Evolutionary conservation across 495 filamentous ascomycete species (phyloP).

Genomic region (Monascus purpureus): DNA sequence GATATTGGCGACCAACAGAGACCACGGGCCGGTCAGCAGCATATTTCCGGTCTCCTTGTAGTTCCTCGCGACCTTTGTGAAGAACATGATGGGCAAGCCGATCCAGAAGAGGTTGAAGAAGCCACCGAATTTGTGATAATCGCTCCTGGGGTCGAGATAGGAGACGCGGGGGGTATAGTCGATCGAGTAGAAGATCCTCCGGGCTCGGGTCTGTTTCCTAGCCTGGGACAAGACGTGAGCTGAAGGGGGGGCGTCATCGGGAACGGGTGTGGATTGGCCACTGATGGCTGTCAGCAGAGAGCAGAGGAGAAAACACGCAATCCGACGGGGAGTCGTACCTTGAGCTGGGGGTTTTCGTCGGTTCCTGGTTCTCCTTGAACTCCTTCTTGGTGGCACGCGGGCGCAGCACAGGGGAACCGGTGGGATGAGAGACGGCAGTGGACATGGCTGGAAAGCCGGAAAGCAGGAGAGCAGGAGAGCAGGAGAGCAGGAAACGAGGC

Average conservation of each 20-base stretch:
- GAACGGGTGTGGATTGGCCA: conserved; percentile 77
- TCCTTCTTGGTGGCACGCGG: no score
- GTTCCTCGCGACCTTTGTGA: conserved; percentile 81
- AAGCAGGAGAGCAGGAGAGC: no score
- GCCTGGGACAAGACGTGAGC: conserved; percentile 71
- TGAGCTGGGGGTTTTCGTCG: no score
- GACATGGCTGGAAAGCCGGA: no score
- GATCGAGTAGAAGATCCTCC: conserved; percentile 87
- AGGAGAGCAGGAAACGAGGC: no score
- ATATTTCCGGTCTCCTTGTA: conserved; percentile 88
- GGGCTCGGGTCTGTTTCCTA: conserved; percentile 72
- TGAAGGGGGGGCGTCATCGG: conserved; percentile 83
- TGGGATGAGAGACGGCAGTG: no score
- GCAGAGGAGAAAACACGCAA: no score
- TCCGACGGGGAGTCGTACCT: no score
- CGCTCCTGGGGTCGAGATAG: conserved; percentile 85
- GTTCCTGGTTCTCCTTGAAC: no score
- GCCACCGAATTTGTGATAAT: conserved; percentile 87
- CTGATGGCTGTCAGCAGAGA: conserved; percentile 27
- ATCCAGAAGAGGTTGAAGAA: conserved; percentile 99
- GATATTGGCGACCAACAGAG: conserved; percentile 70
- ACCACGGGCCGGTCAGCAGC: conserved; percentile 72
- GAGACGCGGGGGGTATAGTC: conserved; percentile 87
- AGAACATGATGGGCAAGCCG: conserved; percentile 87
- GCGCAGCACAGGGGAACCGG: no score